Evolutionary conservation across 768 basidiomycete species (phyloP).

Genomic region (Tubosaeta sp.): DNA sequence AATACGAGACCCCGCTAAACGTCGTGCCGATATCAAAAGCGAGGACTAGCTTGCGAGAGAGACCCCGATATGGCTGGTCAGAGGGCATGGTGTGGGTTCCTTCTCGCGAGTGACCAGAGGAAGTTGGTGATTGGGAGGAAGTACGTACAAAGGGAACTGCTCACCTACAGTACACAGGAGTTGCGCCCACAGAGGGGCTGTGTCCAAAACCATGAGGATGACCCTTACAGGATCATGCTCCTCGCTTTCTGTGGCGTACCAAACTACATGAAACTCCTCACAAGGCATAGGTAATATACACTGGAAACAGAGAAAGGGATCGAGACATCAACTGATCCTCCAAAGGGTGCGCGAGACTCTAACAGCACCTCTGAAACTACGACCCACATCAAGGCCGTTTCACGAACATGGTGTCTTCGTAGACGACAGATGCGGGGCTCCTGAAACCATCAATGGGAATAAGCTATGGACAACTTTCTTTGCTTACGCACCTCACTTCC

Average conservation of each 20-base stretch:
- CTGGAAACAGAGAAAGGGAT: no score
- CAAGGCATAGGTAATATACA: no score
- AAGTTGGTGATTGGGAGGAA: no score
- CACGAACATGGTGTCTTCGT: slow-evolving; percentile 14
- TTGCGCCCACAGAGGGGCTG: no score
- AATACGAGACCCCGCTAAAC: not conserved
- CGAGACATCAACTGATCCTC: no score
- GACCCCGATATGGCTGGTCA: not conserved
- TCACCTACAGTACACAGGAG: no score
- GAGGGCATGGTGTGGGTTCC: not conserved
- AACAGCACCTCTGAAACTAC: not conserved
- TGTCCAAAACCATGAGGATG: no score
- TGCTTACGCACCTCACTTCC: slow-evolving; percentile 32
- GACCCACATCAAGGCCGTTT: not conserved
- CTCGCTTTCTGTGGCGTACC: no score
- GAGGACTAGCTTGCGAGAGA: not conserved
- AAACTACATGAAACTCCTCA: no score
- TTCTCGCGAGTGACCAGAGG: no score
- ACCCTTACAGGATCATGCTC: no score
- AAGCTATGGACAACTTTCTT: not conserved
- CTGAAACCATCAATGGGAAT: slow-evolving; percentile 2
- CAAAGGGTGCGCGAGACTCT: not conserved
- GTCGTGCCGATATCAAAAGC: not conserved
- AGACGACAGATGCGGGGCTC: slow-evolving; percentile 27
- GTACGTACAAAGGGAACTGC: no score